Conservation (phyloP, 2,329 filamentous ascomycete genomes). For the Venturia effusa region DNA sequence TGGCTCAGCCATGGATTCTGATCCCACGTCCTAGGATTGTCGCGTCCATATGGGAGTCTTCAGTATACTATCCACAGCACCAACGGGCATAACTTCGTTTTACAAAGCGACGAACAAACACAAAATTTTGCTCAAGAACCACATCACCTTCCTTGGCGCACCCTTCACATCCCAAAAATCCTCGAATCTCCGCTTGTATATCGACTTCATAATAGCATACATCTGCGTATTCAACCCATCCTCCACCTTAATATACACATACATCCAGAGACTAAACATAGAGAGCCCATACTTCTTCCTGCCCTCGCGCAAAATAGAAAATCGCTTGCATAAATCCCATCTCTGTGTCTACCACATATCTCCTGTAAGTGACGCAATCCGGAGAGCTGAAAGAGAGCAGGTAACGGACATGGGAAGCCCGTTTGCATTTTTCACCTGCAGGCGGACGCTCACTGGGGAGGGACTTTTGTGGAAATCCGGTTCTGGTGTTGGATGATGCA, state of each 20-base stretch:
- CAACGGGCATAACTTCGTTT: too few relatives aligned
- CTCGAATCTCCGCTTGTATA: neutral
- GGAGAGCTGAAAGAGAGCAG: neutral
- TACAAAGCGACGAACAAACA: too few relatives aligned
- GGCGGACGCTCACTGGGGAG: neutral
- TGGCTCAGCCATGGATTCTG: too few relatives aligned
- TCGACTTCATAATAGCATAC: neutral
- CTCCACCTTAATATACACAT: constrained; percentile 10
- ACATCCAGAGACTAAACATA: neutral
- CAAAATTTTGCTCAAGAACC: neutral
- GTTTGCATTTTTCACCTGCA: neutral
- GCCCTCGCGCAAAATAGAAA: neutral
- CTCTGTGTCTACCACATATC: neutral
- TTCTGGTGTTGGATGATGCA: neutral
- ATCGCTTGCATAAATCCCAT: neutral
- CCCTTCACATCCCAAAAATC: neutral
- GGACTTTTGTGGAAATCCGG: neutral
- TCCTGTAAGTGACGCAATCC: neutral
- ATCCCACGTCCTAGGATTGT: too few relatives aligned
- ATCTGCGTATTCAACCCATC: neutral
- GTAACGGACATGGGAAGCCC: neutral
- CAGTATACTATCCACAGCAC: too few relatives aligned
- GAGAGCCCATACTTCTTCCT: neutral
- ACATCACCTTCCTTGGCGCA: neutral
- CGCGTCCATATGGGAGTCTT: too few relatives aligned